These are phyloP conservation scores for Eutypella sp. DNA, from an alignment of 2,329 filamentous ascomycete genomes.

Conservation along the genomic window DNA sequence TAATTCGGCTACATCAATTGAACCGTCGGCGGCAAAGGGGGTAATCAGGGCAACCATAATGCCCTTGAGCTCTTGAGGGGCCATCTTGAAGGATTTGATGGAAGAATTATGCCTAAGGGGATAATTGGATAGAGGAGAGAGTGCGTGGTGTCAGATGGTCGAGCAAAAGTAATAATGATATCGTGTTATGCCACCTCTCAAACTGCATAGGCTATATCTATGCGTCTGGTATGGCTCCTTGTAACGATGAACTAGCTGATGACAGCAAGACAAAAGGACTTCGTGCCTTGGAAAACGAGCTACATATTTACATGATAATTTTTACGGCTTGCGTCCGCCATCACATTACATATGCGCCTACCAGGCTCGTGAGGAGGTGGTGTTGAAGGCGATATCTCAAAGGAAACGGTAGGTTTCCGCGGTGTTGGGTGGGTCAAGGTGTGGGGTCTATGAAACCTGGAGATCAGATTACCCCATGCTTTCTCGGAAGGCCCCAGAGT, in stretches of 20 bases:
- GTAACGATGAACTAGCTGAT: neutral
- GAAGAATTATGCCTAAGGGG: neutral
- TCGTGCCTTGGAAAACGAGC: neutral
- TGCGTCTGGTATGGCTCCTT: neutral
- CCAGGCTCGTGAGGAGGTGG: neutral
- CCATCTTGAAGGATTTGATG: neutral
- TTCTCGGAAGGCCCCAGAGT: too few species aligned
- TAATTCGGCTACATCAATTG: slow-evolving; percentile 34
- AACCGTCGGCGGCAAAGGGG: slow-evolving; percentile 38
- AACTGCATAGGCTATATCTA: neutral
- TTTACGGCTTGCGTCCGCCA: neutral
- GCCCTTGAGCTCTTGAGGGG: slow-evolving; percentile 26
- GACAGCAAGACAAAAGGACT: neutral
- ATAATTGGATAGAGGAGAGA: neutral
- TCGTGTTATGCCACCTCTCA: neutral
- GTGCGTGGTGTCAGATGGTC: neutral
- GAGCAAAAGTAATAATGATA: neutral
- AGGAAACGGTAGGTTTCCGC: neutral
- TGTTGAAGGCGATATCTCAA: neutral
- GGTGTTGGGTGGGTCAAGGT: neutral
- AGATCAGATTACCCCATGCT: neutral
- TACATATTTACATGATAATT: neutral
- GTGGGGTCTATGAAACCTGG: neutral
- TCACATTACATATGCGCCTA: neutral
- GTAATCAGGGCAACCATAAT: slow-evolving; percentile 46